phyloP scores from a whole-genome alignment of 164 flowering plant genomes.

The Taxillus chinensis region DNA sequence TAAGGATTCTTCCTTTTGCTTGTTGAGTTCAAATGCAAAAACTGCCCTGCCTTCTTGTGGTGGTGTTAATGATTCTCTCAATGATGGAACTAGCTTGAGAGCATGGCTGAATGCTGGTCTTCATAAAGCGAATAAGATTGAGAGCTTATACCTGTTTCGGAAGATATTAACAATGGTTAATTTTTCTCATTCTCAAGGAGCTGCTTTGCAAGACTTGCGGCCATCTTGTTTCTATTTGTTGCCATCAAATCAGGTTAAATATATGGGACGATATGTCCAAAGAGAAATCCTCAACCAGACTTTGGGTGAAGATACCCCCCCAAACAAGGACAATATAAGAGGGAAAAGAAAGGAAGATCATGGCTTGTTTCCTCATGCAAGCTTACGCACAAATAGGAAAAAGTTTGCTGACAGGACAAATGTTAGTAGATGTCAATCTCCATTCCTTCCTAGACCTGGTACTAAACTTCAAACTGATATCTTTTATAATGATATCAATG shows the following conservation, averaged over 20 bases:
- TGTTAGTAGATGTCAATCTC: slow-evolving; percentile 21
- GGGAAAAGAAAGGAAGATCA: slow-evolving; percentile 32
- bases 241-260: slow-evolving; percentile 42
- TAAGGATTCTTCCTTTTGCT: slow-evolving; percentile 22
- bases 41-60: slow-evolving; percentile 13
- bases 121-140: slow-evolving; percentile 35
- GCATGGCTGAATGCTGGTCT: slow-evolving; percentile 49
- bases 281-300: slow-evolving; percentile 17
- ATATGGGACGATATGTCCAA: slow-evolving; percentile 34
- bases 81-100: slow-evolving; percentile 48
- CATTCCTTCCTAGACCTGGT: slow-evolving; percentile 21
- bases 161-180: slow-evolving; percentile 63
- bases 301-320: slow-evolving; percentile 15
- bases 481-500: slow-evolving; percentile 6
- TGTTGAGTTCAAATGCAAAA: slow-evolving; percentile 15
- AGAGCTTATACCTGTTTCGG: slow-evolving; percentile 52
- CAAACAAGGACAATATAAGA: slow-evolving; percentile 12
- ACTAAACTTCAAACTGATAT: slow-evolving; percentile 14
- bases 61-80: slow-evolving; percentile 9
- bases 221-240: slow-evolving; percentile 70
- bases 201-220: slow-evolving; percentile 41
- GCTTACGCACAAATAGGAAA: slow-evolving; percentile 34
- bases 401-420: slow-evolving; percentile 24
- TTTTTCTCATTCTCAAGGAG: slow-evolving; percentile 52
- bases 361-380: slow-evolving; percentile 12